phyloP scores from a whole-genome alignment of 371 early-diverging fungal species.

The Phascolomyces articulosus region DNA sequence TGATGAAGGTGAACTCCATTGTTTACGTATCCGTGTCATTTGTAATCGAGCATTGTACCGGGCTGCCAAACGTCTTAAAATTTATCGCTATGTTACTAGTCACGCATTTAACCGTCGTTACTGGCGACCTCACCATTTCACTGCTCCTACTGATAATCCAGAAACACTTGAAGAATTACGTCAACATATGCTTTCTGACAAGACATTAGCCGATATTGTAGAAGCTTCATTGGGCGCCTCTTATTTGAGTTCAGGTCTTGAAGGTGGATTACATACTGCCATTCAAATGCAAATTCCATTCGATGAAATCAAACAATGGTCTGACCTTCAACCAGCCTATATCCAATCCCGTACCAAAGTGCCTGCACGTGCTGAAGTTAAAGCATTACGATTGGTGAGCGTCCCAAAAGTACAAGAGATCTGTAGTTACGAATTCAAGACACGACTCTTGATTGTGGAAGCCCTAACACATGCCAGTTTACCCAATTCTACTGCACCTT shows the following conservation, averaged over 20 bases:
- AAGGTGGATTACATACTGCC: conserved; percentile 65
- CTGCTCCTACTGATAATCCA: conserved; percentile 33
- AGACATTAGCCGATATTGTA: conserved; percentile 88
- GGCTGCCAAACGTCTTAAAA: conserved; percentile 60
- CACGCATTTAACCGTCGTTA: conserved; percentile 66
- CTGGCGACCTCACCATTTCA: conserved; percentile 66
- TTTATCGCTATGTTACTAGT: conserved; percentile 59
- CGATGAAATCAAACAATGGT: conserved; percentile 56
- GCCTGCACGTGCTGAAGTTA: conserved; percentile 32
- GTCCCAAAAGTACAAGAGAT: conserved; percentile 46
- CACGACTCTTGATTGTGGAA: conserved; percentile 67
- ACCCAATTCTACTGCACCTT: conserved; percentile 56
- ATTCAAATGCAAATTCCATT: conserved; percentile 62
- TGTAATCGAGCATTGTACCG: conserved; percentile 75
- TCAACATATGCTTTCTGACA: conserved; percentile 68
- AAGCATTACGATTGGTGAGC: conserved; percentile 29
- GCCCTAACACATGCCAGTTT: conserved; percentile 89
- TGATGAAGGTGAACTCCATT: conserved; percentile 84
- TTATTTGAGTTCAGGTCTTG: conserved; percentile 62
- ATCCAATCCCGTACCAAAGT: conserved; percentile 26
- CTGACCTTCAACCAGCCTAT: conserved; percentile 46
- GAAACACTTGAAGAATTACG: conserved; percentile 33
- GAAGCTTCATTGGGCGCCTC: conserved; percentile 91
- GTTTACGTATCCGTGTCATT: conserved; percentile 71
- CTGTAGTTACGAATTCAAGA: conserved; percentile 75